A percentile compares a stretch with the other conserved stretches of the same genome.
These are phyloP conservation scores for Ustilago loliicola DNA, from an alignment of 1,284 basidiomycete species.

Conservation along the genomic window DNA sequence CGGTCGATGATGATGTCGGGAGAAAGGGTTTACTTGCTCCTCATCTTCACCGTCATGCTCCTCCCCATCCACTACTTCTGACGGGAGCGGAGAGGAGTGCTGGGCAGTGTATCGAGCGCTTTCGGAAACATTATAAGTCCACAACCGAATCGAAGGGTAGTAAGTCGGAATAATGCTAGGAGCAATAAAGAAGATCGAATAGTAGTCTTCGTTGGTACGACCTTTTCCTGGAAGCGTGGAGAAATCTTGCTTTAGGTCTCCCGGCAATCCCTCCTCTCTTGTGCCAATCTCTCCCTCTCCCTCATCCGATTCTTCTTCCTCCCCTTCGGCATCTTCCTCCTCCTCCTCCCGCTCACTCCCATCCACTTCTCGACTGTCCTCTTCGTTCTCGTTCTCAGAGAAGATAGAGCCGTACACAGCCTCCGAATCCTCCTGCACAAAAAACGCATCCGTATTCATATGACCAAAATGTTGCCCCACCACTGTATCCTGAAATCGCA, in stretches of 20 bases:
- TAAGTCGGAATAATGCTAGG: constrained; percentile 85
- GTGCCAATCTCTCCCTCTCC: background rate
- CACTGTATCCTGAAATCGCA: constrained; percentile 90
- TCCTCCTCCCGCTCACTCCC: background rate
- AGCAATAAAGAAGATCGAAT: constrained; percentile 60
- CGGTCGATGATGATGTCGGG: constrained; percentile 49
- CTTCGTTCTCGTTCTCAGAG: background rate
- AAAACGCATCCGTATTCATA: constrained; percentile 72
- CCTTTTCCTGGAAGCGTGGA: constrained; percentile 59
- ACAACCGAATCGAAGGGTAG: constrained; percentile 84
- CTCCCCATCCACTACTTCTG: no score
- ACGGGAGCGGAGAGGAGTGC: constrained; percentile 8
- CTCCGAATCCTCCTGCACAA: constrained; percentile 64
- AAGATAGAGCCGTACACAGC: constrained; percentile 19
- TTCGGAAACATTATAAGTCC: constrained; percentile 72
- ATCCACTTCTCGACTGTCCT: background rate
- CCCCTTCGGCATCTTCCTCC: background rate
- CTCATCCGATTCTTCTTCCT: background rate
- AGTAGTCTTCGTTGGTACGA: constrained; percentile 61
- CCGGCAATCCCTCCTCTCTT: constrained; percentile 35
- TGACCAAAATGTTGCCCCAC: constrained; percentile 88
- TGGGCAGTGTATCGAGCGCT: constrained; percentile 15
- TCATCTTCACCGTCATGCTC: no score
- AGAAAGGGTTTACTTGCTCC: constrained; percentile 27
- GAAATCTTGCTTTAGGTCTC: constrained; percentile 66